Percentiles rank a stretch among this genome's conserved stretches.
phyloP scores from a whole-genome alignment of 2,329 filamentous ascomycete genomes.

The Colletotrichum lini region DNA sequence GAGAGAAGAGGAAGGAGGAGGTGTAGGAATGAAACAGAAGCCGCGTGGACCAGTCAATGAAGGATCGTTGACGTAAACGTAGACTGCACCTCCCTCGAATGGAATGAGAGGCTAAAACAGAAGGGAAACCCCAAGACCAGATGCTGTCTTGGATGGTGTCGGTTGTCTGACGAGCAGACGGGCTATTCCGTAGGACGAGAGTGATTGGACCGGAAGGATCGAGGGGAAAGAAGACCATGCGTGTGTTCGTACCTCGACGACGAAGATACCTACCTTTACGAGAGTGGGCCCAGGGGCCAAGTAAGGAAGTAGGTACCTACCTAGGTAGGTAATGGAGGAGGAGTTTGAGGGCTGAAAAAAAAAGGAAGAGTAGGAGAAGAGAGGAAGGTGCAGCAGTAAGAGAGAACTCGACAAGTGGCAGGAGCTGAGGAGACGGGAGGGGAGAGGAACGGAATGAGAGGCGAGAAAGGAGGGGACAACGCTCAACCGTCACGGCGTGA shows the following conservation, averaged over 20 bases:
- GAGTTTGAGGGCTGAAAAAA: neutral
- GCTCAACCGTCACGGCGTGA: neutral
- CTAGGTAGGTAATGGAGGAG: neutral
- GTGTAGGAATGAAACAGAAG: neutral
- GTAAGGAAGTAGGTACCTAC: neutral
- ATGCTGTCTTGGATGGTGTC: slow-evolving; percentile 9
- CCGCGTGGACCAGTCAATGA: neutral
- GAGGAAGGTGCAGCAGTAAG: neutral
- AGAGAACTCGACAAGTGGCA: neutral
- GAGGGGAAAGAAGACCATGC: neutral
- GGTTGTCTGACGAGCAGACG: neutral
- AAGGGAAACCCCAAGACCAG: neutral
- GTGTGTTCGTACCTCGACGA: neutral
- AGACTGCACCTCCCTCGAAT: slow-evolving; percentile 1
- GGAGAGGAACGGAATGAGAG: neutral
- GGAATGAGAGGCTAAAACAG: neutral
- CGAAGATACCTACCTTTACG: neutral
- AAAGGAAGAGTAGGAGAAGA: neutral
- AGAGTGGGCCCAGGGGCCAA: neutral
- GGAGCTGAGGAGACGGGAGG: slow-evolving; percentile 4
- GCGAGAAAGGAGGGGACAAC: slow-evolving; percentile 16
- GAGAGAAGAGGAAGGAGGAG: neutral
- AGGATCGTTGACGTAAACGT: neutral
- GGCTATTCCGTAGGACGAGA: neutral
- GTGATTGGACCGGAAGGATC: neutral